Percentiles rank a stretch among this genome's conserved stretches.
Conservation (phyloP, 2,329 filamentous ascomycete genomes). For the Talaromyces albobiverticillius region DNA sequence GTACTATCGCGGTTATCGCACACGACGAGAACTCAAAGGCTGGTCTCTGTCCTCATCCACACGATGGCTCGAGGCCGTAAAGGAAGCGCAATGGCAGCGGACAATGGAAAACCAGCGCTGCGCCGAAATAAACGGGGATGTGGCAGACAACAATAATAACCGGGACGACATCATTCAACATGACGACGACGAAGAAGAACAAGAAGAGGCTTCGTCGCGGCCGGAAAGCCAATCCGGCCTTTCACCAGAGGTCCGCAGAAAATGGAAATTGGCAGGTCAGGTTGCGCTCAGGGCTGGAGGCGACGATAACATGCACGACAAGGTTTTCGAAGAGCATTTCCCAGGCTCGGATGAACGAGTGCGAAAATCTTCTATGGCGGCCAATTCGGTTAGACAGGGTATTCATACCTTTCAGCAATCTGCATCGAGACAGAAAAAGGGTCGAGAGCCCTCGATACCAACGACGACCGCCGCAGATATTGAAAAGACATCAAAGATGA, state of each 20-base stretch:
- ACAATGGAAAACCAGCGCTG: conserved; percentile 44
- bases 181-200: not conserved
- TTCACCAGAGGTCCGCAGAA: conserved; percentile 53
- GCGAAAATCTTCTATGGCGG: not conserved
- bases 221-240: conserved; percentile 20
- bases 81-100: conserved; percentile 56
- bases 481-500: conserved; percentile 65
- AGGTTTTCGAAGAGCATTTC: conserved; percentile 42
- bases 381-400: conserved; percentile 21
- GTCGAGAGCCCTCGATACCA: conserved; percentile 25
- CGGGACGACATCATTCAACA: conserved; percentile 1
- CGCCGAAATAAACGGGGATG: conserved; percentile 4
- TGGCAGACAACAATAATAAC: not conserved
- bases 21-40: conserved; percentile 16
- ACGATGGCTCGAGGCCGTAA: conserved; percentile 38
- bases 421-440: conserved; percentile 29
- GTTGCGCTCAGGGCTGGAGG: conserved; percentile 70
- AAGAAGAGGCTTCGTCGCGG: not conserved
- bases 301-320: conserved; percentile 54
- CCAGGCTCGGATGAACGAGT: conserved; percentile 28
- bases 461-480: conserved; percentile 3
- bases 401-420: conserved; percentile 14
- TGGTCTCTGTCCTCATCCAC: conserved; percentile 14
- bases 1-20: conserved; percentile 16
- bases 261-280: conserved; percentile 72